Evolutionary conservation across 306 rosid species (phyloP).

Genomic region (Lagenaria siceraria): DNA sequence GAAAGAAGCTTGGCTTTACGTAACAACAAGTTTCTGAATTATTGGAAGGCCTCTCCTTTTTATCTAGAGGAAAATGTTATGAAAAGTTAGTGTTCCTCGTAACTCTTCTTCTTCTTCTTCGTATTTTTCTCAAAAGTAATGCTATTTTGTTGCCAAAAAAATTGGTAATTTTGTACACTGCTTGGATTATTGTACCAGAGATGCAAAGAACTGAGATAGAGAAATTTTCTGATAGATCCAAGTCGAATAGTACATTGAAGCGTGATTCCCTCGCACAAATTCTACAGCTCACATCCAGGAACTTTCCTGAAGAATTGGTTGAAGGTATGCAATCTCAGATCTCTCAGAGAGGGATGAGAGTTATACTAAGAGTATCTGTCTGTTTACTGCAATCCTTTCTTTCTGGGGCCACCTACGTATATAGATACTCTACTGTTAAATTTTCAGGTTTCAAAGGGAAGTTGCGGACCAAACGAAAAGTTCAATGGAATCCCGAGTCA

Average conservation of each 20-base stretch:
- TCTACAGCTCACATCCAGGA: conserved; percentile 4
- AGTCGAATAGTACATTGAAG: neutral
- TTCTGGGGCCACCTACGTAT: neutral
- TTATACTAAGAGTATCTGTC: neutral
- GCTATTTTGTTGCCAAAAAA: neutral
- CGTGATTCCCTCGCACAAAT: conserved; percentile 10
- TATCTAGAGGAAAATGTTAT: conserved; percentile 5
- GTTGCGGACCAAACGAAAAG: neutral
- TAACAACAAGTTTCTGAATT: neutral
- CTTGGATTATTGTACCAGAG: neutral
- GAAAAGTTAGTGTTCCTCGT: neutral
- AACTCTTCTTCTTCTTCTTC: too few species aligned
- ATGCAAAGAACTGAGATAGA: conserved; percentile 1
- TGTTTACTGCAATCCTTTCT: neutral
- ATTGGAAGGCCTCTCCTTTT: conserved; percentile 12
- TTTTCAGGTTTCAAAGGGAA: conserved; percentile 13
- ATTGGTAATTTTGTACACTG: neutral
- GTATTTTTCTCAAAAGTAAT: too few species aligned
- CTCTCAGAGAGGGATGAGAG: neutral
- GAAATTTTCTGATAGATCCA: conserved; percentile 7
- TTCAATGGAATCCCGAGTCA: conserved; percentile 14
- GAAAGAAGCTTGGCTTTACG: neutral
- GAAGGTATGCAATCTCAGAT: conserved; percentile 5
- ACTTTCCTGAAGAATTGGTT: conserved; percentile 14
- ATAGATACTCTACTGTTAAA: neutral